phyloP scores from a whole-genome alignment of 345 rosid species.

The Eucalyptus melliodora region DNA sequence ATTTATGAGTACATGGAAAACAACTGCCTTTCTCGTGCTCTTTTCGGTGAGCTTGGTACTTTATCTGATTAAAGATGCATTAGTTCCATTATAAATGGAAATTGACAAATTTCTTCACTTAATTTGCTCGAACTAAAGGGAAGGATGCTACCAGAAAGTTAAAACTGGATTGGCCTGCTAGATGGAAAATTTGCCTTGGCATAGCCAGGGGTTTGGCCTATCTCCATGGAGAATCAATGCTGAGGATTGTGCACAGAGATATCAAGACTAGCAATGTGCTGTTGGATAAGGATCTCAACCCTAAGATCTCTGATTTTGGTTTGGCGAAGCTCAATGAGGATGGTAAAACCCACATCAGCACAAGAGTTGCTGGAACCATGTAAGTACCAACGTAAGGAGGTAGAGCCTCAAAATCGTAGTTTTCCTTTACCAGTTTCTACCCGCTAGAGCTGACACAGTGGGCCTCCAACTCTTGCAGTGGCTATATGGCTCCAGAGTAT shows the following conservation, averaged over 20 bases:
- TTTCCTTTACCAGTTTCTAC: not conserved
- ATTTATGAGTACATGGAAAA: constrained; percentile 73
- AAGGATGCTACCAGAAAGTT: constrained; percentile 25
- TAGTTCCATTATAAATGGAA: not conserved
- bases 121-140: constrained; percentile 16
- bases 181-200: constrained; percentile 58
- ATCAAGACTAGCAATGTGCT: constrained; percentile 86
- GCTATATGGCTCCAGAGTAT: constrained; percentile 65
- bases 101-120: not conserved
- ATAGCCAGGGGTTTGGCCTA: constrained; percentile 70
- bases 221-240: constrained; percentile 78
- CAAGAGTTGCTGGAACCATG: constrained; percentile 85
- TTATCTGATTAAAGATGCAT: not conserved
- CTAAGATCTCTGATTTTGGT: constrained; percentile 93
- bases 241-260: constrained; percentile 91
- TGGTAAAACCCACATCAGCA: constrained; percentile 77
- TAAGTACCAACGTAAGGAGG: constrained; percentile 11
- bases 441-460: not conserved
- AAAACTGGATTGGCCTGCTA: constrained; percentile 62
- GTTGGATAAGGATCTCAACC: constrained; percentile 69
- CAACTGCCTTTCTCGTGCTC: constrained; percentile 53
- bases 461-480: constrained; percentile 10
- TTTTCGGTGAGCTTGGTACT: constrained; percentile 34
- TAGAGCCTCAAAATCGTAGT: not conserved
- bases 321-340: constrained; percentile 81